phyloP scores from a whole-genome alignment of 306 rosid species.

The Erythrophleum fordii region DNA sequence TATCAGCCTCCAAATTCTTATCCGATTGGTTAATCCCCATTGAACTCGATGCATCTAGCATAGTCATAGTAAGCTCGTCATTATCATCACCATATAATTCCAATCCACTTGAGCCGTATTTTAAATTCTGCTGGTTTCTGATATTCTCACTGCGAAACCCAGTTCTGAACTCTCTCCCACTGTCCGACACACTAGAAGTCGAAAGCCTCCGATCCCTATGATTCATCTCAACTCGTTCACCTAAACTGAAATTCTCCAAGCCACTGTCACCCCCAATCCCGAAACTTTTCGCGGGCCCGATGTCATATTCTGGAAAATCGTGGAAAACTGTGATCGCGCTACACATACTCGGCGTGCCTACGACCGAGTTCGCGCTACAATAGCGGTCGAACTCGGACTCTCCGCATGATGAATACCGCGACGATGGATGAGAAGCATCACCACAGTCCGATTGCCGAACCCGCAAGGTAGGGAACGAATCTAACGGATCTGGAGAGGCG shows the following conservation, averaged over 20 bases:
- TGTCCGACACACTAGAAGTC: neutral
- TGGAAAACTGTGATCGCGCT: slow-evolving; percentile 73
- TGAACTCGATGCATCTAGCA: slow-evolving; percentile 48
- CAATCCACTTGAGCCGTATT: slow-evolving; percentile 36
- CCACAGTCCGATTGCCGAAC: slow-evolving; percentile 47
- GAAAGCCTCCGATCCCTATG: slow-evolving; percentile 24
- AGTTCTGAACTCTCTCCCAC: slow-evolving; percentile 7
- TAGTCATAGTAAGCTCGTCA: slow-evolving; percentile 45
- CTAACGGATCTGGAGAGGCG: slow-evolving; percentile 53
- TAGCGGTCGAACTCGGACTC: slow-evolving; percentile 92
- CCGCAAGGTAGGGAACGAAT: slow-evolving; percentile 45
- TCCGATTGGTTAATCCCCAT: slow-evolving; percentile 30
- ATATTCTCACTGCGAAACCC: neutral
- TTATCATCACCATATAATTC: slow-evolving; percentile 66
- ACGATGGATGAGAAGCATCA: slow-evolving; percentile 41
- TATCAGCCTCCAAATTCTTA: neutral
- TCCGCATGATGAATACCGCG: slow-evolving; percentile 76
- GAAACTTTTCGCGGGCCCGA: slow-evolving; percentile 46
- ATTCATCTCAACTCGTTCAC: neutral
- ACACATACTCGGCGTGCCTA: slow-evolving; percentile 81
- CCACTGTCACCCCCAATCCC: slow-evolving; percentile 49
- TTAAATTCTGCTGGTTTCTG: slow-evolving; percentile 11
- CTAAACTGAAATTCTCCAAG: slow-evolving; percentile 4
- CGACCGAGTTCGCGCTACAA: slow-evolving; percentile 81
- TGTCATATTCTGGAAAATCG: slow-evolving; percentile 65